These are phyloP conservation scores for Aspergillus heteromorphus DNA, from an alignment of 495 filamentous ascomycete genomes.

Conservation along the genomic window DNA sequence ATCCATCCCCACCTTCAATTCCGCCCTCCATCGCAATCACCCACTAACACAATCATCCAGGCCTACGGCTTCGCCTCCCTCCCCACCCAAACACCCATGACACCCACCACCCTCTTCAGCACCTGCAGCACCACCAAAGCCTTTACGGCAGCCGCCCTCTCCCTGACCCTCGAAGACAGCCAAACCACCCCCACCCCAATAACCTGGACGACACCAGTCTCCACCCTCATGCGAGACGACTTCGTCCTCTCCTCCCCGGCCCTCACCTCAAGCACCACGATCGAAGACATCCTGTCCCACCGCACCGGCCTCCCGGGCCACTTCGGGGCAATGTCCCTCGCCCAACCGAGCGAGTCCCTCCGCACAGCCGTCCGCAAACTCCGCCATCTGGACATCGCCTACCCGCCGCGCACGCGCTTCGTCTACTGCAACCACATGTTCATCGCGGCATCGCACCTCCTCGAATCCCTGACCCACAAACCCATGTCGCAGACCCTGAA, in stretches of 20 bases:
- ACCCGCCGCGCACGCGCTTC: conserved; percentile 30
- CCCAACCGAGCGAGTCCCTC: not conserved
- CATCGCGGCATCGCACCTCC: conserved; percentile 34
- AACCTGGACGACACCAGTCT: conserved; percentile 45
- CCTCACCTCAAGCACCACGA: conserved; percentile 36
- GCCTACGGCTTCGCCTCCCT: conserved; percentile 45
- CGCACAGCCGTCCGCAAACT: conserved; percentile 27
- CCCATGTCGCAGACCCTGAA: conserved; percentile 31
- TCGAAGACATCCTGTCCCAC: conserved; percentile 50
- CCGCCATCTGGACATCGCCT: conserved; percentile 31
- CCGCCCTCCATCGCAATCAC: not conserved
- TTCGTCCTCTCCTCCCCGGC: conserved; percentile 46
- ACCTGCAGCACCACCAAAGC: conserved; percentile 52
- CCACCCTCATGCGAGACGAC: conserved; percentile 45
- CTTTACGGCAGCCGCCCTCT: conserved; percentile 46
- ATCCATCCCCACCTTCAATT: not conserved
- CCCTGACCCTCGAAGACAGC: conserved; percentile 40
- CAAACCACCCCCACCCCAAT: conserved; percentile 25
- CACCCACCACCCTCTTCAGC: conserved; percentile 39
- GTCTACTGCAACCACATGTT: conserved; percentile 51
- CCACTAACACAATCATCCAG: conserved; percentile 21
- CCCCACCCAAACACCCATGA: conserved; percentile 34
- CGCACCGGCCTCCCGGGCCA: conserved; percentile 43
- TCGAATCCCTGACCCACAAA: conserved; percentile 37
- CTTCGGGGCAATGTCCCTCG: conserved; percentile 9